These are phyloP conservation scores for Pythium angustatum DNA, from an alignment of 352 stramenopile species.

Conservation along the genomic window DNA sequence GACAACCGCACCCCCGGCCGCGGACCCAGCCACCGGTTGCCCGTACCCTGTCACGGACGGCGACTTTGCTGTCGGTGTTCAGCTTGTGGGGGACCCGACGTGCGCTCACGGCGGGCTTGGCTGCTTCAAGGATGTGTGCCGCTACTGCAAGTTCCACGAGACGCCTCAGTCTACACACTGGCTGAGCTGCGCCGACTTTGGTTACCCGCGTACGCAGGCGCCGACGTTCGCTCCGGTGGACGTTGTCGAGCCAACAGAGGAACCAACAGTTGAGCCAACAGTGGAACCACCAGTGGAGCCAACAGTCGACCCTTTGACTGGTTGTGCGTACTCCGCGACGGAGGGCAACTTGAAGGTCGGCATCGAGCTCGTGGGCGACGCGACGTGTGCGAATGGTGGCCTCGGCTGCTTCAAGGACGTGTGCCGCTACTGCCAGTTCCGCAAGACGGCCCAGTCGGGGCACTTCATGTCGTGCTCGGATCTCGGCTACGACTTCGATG, in stretches of 20 bases:
- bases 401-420: conserved; percentile 10
- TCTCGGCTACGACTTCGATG: conserved; percentile 12
- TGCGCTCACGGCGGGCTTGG: conserved; percentile 10
- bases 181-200: conserved; percentile 1
- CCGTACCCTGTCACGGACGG: conserved; percentile 35
- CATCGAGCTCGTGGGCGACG: conserved; percentile 20
- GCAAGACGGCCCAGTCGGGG: conserved; percentile 2
- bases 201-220: background rate
- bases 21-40: conserved; percentile 6
- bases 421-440: conserved; percentile 16
- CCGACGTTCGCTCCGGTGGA: conserved; percentile 6
- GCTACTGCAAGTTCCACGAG: conserved; percentile 14
- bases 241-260: background rate
- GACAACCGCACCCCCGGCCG: background rate
- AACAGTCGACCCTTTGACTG: background rate
- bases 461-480: conserved; percentile 23
- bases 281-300: background rate
- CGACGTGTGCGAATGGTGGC: conserved; percentile 11
- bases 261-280: background rate
- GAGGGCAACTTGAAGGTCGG: conserved; percentile 36
- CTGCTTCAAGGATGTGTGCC: conserved; percentile 18
- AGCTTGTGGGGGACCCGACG: conserved; percentile 8
- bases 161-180: conserved; percentile 21
- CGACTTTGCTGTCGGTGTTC: conserved; percentile 34
- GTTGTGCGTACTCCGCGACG: conserved; percentile 29